A percentile compares a stretch with the other conserved stretches of the same genome.
Conservation (phyloP, 495 filamentous ascomycete genomes). For the Xylaria grammica region DNA sequence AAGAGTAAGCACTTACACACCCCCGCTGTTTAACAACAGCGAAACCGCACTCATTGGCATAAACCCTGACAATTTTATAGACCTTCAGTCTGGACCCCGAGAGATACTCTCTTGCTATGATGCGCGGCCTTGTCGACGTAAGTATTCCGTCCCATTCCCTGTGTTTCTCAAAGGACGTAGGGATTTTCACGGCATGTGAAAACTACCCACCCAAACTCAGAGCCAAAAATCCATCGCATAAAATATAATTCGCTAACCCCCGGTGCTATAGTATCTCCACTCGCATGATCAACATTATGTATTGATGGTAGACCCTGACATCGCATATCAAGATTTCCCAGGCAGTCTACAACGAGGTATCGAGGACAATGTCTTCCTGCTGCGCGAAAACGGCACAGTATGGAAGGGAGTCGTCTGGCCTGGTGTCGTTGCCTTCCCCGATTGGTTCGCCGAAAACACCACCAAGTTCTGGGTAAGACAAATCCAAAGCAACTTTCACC, state of each 20-base stretch:
- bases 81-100: constrained; percentile 74
- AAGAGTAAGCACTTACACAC: constrained; percentile 37
- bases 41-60: not conserved
- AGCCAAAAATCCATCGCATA: not conserved
- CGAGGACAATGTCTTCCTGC: constrained; percentile 67
- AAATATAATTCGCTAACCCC: not conserved
- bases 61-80: constrained; percentile 5
- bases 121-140: constrained; percentile 69
- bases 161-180: too few relatives aligned
- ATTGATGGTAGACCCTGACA: constrained; percentile 87
- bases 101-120: constrained; percentile 68
- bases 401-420: constrained; percentile 88
- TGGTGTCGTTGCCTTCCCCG: constrained; percentile 78
- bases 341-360: constrained; percentile 65
- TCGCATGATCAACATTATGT: constrained; percentile 77
- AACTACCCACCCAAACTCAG: too few relatives aligned
- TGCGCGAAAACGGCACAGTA: constrained; percentile 65
- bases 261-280: constrained; percentile 61
- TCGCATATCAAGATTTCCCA: constrained; percentile 70
- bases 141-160: too few relatives aligned
- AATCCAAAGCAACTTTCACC: too few relatives aligned
- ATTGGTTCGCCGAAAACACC: constrained; percentile 78
- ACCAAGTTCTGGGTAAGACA: constrained; percentile 65
- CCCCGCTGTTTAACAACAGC: not conserved
- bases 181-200: too few relatives aligned